phyloP scores from a whole-genome alignment of 768 basidiomycete species.

The Collybia mongolica region DNA sequence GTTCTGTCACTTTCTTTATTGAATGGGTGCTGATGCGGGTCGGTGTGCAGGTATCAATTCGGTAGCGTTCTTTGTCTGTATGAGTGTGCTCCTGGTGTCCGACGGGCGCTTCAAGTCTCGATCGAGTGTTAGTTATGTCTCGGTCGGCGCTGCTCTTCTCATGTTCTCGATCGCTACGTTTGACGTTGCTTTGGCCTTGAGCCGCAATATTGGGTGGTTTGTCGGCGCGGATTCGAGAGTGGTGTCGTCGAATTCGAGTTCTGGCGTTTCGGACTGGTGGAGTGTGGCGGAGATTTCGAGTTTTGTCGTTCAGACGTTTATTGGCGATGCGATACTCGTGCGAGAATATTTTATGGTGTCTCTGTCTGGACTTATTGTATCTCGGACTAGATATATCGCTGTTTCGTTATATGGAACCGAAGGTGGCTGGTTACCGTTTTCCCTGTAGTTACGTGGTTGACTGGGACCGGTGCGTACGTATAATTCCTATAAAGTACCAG shows the following conservation, averaged over 20 bases:
- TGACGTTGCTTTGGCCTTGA: not conserved
- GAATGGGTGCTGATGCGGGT: no score
- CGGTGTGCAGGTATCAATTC: not conserved
- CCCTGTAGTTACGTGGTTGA: constrained; percentile 7
- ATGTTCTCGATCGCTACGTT: not conserved
- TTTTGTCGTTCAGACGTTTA: constrained; percentile 2
- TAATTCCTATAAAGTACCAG: not conserved
- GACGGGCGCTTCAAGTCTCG: not conserved
- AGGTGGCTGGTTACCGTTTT: not conserved
- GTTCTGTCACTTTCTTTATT: no score
- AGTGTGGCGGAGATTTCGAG: not conserved
- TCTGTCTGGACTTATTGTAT: not conserved
- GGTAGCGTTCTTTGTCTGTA: not conserved
- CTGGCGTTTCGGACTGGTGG: not conserved
- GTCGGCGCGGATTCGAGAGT: not conserved
- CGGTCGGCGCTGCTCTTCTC: not conserved
- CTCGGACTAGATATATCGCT: constrained; percentile 12
- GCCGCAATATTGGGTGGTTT: not conserved
- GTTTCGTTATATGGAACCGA: constrained; percentile 10
- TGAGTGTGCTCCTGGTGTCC: not conserved
- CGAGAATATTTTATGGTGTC: not conserved
- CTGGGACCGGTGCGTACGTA: constrained; percentile 1
- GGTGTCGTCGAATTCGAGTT: not conserved
- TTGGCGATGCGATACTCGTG: constrained; percentile 2
- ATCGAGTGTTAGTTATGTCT: not conserved